Conservation (phyloP, 331 rosid species). For the Cydonia oblonga region DNA sequence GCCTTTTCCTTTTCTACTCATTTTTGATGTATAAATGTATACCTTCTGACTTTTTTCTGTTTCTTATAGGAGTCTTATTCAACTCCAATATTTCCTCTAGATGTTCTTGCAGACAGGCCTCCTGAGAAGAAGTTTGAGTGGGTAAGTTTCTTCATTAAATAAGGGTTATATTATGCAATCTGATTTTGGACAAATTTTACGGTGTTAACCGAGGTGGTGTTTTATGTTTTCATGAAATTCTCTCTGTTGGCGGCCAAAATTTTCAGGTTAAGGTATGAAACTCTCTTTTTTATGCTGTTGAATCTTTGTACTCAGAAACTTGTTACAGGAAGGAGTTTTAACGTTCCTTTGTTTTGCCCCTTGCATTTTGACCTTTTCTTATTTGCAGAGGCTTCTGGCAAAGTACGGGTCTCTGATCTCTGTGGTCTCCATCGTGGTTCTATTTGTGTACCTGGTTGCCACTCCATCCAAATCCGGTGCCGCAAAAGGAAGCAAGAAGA, state of each 20-base stretch:
- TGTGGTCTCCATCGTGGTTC: slow-evolving; percentile 54
- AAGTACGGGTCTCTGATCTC: slow-evolving; percentile 84
- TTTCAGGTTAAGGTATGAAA: slow-evolving; percentile 76
- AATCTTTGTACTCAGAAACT: background rate
- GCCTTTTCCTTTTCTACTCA: background rate
- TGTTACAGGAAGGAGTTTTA: background rate
- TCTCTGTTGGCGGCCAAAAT: slow-evolving; percentile 16
- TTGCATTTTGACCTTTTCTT: background rate
- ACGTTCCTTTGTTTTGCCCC: background rate
- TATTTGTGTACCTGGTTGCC: slow-evolving; percentile 61
- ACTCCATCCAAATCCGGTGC: slow-evolving; percentile 69
- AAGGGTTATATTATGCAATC: slow-evolving; percentile 1
- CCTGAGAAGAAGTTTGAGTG: slow-evolving; percentile 82
- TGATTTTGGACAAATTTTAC: slow-evolving; percentile 10
- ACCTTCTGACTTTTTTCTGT: slow-evolving; percentile 4
- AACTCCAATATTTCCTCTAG: slow-evolving; percentile 82
- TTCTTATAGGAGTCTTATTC: slow-evolving; percentile 59
- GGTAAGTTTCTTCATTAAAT: slow-evolving; percentile 35
- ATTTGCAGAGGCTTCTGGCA: slow-evolving; percentile 63
- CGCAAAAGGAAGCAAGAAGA: slow-evolving; percentile 89
- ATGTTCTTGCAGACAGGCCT: slow-evolving; percentile 81
- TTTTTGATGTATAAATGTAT: slow-evolving; percentile 5
- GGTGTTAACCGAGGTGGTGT: slow-evolving; percentile 22
- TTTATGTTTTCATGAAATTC: slow-evolving; percentile 33
- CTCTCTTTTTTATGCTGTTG: background rate